phyloP scores from a whole-genome alignment of 116 monocot species.

The Papilionanthe hybrid region DNA sequence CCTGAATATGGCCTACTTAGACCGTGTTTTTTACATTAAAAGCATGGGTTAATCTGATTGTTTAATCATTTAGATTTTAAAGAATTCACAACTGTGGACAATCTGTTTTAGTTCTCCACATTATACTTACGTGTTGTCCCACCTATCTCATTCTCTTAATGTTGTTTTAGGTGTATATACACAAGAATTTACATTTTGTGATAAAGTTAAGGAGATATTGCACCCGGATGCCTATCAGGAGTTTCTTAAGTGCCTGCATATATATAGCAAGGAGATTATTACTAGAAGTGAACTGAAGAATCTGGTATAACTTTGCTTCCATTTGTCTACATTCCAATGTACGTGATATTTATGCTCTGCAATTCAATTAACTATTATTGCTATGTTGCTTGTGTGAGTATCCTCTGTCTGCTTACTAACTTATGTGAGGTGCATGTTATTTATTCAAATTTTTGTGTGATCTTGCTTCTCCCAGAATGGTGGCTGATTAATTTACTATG shows the following conservation, averaged over 20 bases:
- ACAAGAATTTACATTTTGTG: conserved; percentile 46
- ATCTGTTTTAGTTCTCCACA: neutral
- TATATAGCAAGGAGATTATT: conserved; percentile 64
- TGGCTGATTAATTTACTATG: neutral
- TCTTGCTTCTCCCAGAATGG: neutral
- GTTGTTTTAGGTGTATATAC: conserved; percentile 37
- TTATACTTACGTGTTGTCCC: neutral
- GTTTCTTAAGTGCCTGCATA: conserved; percentile 66
- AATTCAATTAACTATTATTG: neutral
- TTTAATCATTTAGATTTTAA: neutral
- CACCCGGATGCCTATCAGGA: conserved; percentile 52
- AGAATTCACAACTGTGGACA: neutral
- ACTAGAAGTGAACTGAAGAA: conserved; percentile 50
- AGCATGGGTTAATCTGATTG: neutral
- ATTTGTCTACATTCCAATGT: neutral
- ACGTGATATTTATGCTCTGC: too few species aligned
- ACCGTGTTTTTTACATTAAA: neutral
- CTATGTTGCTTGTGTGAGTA: neutral
- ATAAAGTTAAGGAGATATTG: conserved; percentile 67
- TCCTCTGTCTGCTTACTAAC: neutral
- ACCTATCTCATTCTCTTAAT: neutral
- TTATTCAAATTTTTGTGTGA: neutral
- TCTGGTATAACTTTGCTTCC: conserved; percentile 25
- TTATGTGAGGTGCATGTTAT: neutral
- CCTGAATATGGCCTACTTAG: neutral